A percentile compares a stretch with the other conserved stretches of the same genome.
Conservation (phyloP, 2,329 filamentous ascomycete genomes). For the Epicoccum sorghinum region DNA sequence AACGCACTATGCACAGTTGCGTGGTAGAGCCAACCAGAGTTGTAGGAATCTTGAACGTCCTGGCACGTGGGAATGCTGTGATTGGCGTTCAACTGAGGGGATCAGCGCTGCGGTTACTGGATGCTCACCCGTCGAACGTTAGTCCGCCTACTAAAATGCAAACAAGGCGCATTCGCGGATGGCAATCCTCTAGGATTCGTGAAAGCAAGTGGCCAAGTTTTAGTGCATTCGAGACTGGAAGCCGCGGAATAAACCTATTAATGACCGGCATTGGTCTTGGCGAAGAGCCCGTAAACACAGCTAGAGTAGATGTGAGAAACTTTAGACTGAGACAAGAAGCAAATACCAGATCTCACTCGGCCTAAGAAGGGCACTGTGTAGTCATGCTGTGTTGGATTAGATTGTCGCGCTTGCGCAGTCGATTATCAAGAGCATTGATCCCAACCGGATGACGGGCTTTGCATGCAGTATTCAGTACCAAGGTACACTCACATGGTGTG, state of each 20-base stretch:
- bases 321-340: too few relatives aligned
- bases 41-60: background rate
- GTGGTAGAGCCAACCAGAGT: slow-evolving; percentile 3
- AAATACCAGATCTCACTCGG: too few relatives aligned
- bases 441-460: too few relatives aligned
- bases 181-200: background rate
- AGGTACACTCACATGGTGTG: background rate
- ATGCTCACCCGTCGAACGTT: background rate
- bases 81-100: slow-evolving; percentile 1
- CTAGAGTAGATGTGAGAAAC: too few relatives aligned
- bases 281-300: too few relatives aligned
- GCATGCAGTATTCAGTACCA: too few relatives aligned
- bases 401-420: too few relatives aligned
- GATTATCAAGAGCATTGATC: too few relatives aligned
- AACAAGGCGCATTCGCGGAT: background rate
- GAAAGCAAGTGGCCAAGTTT: background rate
- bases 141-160: background rate
- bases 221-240: slow-evolving; percentile 1
- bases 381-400: too few relatives aligned
- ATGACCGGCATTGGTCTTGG: background rate
- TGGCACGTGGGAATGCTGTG: slow-evolving; percentile 9
- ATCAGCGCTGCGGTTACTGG: slow-evolving; percentile 3
- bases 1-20: slow-evolving; percentile 3
- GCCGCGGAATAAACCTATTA: background rate
- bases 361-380: too few relatives aligned